A percentile compares a stretch with the other conserved stretches of the same genome.
Conservation (phyloP, 768 basidiomycete genomes). For the Tylopilus vinaceipallidus region DNA sequence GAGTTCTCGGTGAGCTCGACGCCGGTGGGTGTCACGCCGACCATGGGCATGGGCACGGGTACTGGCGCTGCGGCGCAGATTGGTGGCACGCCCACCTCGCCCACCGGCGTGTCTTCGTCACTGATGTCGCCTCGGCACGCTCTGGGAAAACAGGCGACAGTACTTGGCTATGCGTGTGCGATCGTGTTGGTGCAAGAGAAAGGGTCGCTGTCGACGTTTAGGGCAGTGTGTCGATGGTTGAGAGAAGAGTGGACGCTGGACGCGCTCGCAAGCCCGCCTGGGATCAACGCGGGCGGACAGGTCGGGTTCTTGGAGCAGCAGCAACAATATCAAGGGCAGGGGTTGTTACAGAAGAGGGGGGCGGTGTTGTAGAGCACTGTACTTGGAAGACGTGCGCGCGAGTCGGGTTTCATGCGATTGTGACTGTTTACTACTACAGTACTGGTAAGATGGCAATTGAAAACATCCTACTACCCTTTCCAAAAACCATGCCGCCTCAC, state of each 20-base stretch:
- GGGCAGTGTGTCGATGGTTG: constrained; percentile 67
- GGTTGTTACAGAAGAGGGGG: constrained; percentile 29
- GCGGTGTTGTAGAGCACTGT: constrained; percentile 19
- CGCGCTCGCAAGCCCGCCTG: constrained; percentile 27
- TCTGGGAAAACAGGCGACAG: constrained; percentile 24
- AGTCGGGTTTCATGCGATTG: constrained; percentile 9
- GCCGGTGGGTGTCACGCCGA: constrained; percentile 24
- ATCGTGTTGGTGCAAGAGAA: constrained; percentile 86
- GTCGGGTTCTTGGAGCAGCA: constrained; percentile 41
- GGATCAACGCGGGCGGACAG: constrained; percentile 28
- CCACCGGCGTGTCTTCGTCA: constrained; percentile 21
- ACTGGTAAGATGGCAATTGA: too few relatives aligned
- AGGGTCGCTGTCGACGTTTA: constrained; percentile 86
- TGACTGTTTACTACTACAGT: too few relatives aligned
- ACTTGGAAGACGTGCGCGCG: background rate
- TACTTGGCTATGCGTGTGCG: constrained; percentile 49
- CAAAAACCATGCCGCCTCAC: too few relatives aligned
- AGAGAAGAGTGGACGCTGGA: constrained; percentile 65
- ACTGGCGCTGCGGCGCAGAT: background rate
- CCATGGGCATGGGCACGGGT: constrained; percentile 22
- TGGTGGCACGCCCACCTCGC: constrained; percentile 19
- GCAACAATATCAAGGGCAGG: constrained; percentile 8
- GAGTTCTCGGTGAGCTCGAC: constrained; percentile 53
- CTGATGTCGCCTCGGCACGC: constrained; percentile 29
- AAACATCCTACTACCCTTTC: too few relatives aligned